Evolutionary conservation across 805 yeast genomes (phyloP).

Genomic region (Ogataea ramenticola): DNA sequence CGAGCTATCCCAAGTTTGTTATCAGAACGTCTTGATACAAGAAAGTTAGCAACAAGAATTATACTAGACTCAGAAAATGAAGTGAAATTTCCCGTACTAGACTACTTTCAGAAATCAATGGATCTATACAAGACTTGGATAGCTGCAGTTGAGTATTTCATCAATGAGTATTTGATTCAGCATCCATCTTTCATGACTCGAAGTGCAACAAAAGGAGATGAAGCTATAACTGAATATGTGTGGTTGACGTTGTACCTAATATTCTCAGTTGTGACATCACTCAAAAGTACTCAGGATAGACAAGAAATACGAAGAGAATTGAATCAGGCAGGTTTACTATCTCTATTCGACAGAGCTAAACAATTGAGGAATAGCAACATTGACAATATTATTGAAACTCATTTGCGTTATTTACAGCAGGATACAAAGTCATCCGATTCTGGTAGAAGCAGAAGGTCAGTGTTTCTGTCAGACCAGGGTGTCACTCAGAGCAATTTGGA

Average conservation of each 20-base stretch:
- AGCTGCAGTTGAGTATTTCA: not conserved
- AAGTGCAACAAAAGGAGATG: not conserved
- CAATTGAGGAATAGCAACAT: constrained; percentile 50
- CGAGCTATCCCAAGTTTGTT: constrained; percentile 65
- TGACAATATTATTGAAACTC: constrained; percentile 58
- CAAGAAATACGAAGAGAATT: constrained; percentile 54
- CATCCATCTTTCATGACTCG: not conserved
- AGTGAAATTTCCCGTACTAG: not conserved
- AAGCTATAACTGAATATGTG: constrained; percentile 48
- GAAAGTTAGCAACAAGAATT: constrained; percentile 76
- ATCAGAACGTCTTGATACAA: constrained; percentile 67
- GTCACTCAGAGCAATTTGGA: not conserved
- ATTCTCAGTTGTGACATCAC: constrained; percentile 52
- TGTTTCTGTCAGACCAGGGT: not conserved
- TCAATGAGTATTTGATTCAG: not conserved
- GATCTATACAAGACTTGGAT: not conserved
- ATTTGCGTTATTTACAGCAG: constrained; percentile 44
- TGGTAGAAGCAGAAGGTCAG: constrained; percentile 1
- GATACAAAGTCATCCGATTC: constrained; percentile 35
- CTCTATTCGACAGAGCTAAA: constrained; percentile 45
- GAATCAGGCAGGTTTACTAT: constrained; percentile 47
- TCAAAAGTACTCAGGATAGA: constrained; percentile 29
- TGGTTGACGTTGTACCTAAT: constrained; percentile 64
- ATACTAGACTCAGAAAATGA: constrained; percentile 23
- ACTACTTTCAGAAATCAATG: not conserved